A percentile compares a stretch with the other conserved stretches of the same genome.
These are phyloP conservation scores for Solanum lycopersicoides DNA, from an alignment of 257 asterid species.

Conservation along the genomic window DNA sequence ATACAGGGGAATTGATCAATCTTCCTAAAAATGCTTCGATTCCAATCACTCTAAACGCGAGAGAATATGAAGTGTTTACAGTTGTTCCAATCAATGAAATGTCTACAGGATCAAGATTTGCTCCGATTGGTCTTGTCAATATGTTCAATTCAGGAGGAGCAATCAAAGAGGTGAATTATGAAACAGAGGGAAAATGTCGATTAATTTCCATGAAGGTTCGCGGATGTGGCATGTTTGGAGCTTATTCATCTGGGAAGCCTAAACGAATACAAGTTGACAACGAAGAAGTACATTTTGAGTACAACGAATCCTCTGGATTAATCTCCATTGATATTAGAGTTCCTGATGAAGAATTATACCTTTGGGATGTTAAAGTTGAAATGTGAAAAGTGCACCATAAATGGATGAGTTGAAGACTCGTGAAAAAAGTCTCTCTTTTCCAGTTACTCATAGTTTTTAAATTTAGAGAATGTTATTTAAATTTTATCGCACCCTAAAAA, in stretches of 20 bases:
- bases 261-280: conserved; percentile 40
- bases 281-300: conserved; percentile 39
- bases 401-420: not conserved
- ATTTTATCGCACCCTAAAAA: not conserved
- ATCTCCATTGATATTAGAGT: conserved; percentile 22
- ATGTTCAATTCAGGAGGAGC: conserved; percentile 97
- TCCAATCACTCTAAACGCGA: conserved; percentile 53
- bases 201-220: conserved; percentile 36
- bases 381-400: conserved; percentile 13
- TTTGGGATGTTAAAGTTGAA: conserved; percentile 55
- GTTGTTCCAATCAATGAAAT: conserved; percentile 47
- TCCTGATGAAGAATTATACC: conserved; percentile 46
- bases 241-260: conserved; percentile 59
- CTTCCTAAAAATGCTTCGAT: conserved; percentile 50
- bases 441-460: not conserved
- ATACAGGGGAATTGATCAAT: conserved; percentile 47
- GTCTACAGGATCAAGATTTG: conserved; percentile 36
- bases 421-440: not conserved
- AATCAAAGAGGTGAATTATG: conserved; percentile 39
- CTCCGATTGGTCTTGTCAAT: conserved; percentile 60
- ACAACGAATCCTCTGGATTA: conserved; percentile 51
- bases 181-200: conserved; percentile 22
- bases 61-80: conserved; percentile 69
- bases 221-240: conserved; percentile 65
- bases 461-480: not conserved